phyloP scores from a whole-genome alignment of 768 basidiomycete species.

The Astraeus odoratus region DNA sequence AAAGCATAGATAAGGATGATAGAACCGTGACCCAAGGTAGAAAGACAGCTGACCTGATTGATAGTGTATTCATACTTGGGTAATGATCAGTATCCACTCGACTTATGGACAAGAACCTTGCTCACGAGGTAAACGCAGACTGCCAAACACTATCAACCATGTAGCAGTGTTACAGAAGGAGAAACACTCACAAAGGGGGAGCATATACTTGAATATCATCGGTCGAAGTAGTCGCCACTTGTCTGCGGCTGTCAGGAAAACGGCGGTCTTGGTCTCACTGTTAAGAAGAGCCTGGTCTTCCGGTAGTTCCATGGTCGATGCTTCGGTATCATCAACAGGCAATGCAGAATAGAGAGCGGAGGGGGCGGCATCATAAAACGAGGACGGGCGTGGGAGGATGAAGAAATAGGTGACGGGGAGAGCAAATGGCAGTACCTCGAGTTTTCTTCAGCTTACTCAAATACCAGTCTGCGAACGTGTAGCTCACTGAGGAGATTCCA shows the following conservation, averaged over 20 bases:
- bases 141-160: constrained; percentile 14
- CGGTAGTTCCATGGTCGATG: constrained; percentile 15
- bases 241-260: constrained; percentile 57
- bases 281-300: constrained; percentile 23
- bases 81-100: constrained; percentile 12
- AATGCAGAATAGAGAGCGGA: constrained; percentile 31
- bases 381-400: constrained; percentile 59
- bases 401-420: constrained; percentile 74
- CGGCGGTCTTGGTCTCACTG: constrained; percentile 33
- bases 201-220: constrained; percentile 76
- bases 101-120: constrained; percentile 5
- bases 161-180: background rate
- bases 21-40: background rate
- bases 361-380: constrained; percentile 39
- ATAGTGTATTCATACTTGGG: constrained; percentile 87
- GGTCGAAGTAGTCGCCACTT: constrained; percentile 82
- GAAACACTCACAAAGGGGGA: constrained; percentile 73
- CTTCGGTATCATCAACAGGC: constrained; percentile 26
- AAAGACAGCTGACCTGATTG: constrained; percentile 53
- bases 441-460: constrained; percentile 2
- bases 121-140: constrained; percentile 61
- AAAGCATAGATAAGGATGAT: background rate
- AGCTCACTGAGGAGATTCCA: constrained; percentile 70
- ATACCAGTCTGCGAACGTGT: background rate
- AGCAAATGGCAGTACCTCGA: constrained; percentile 72